phyloP scores from a whole-genome alignment of 2,329 filamentous ascomycete genomes.

The Nothophoma quercina region DNA sequence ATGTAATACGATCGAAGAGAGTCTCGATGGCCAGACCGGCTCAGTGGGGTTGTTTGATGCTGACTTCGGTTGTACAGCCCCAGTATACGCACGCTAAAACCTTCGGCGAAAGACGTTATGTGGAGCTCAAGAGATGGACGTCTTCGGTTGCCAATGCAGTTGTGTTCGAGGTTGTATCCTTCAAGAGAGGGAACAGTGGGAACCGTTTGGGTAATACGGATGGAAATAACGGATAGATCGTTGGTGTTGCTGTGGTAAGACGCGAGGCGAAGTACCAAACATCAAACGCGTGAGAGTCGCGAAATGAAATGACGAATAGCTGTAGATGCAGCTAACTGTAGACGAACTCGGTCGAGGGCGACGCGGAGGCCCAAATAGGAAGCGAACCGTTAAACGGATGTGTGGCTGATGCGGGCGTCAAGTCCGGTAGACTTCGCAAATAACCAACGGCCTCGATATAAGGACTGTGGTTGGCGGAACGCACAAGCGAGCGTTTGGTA shows the following conservation, averaged over 20 bases:
- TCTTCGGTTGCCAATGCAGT: conserved; percentile 4
- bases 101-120: background rate
- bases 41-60: conserved; percentile 7
- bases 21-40: conserved; percentile 2
- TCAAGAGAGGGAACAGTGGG: conserved; percentile 11
- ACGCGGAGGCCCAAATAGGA: conserved; percentile 33
- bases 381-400: conserved; percentile 30
- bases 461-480: conserved; percentile 20
- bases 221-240: conserved; percentile 28
- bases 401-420: conserved; percentile 43
- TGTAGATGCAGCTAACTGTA: conserved; percentile 33
- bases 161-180: conserved; percentile 12
- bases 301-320: conserved; percentile 37
- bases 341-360: conserved; percentile 24
- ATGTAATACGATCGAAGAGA: background rate
- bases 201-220: conserved; percentile 19
- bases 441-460: conserved; percentile 33
- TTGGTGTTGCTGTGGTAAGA: conserved; percentile 38
- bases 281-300: conserved; percentile 43
- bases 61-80: conserved; percentile 5
- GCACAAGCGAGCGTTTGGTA: conserved; percentile 31
- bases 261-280: conserved; percentile 36
- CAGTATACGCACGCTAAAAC: conserved; percentile 1
- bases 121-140: background rate
- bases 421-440: conserved; percentile 28